A percentile compares a stretch with the other conserved stretches of the same genome.
phyloP scores from a whole-genome alignment of 2,329 filamentous ascomycete species.

The Clarireedia paspali region DNA sequence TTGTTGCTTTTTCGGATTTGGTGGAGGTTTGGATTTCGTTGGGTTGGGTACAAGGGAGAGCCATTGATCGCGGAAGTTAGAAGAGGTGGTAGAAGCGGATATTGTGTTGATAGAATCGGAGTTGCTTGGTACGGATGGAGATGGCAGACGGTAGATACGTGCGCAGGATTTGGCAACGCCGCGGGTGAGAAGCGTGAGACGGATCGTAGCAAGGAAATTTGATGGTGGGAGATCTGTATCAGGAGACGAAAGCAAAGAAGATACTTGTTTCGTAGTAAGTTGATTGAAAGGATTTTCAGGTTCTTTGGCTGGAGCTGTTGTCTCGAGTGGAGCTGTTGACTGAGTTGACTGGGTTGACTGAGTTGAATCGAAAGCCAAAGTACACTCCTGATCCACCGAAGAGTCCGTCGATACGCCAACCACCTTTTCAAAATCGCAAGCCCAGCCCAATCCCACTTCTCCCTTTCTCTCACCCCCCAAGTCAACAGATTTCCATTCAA shows the following conservation, averaged over 20 bases:
- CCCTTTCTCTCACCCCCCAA: conserved; percentile 68
- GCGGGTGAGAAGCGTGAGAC: conserved; percentile 58
- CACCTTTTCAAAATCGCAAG: conserved; percentile 67
- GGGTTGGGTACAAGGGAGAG: conserved; percentile 45
- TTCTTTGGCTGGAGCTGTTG: neutral
- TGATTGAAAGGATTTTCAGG: conserved; percentile 13
- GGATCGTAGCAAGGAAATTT: conserved; percentile 49
- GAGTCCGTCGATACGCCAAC: conserved; percentile 5
- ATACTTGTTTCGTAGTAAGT: conserved; percentile 16
- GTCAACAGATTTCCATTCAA: conserved; percentile 66
- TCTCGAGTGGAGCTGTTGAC: neutral
- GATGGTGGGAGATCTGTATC: conserved; percentile 25
- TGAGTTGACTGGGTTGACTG: neutral
- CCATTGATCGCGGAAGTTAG: conserved; percentile 60
- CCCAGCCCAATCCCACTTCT: conserved; percentile 74
- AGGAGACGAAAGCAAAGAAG: conserved; percentile 19
- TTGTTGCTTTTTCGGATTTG: conserved; percentile 18
- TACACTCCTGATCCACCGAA: neutral
- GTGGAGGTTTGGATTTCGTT: conserved; percentile 18
- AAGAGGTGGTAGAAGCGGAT: conserved; percentile 22
- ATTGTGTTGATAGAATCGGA: conserved; percentile 18
- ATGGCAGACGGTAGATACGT: conserved; percentile 75
- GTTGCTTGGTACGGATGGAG: conserved; percentile 29
- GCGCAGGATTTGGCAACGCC: conserved; percentile 67
- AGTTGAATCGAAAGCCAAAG: neutral